Base-by-base conservation (phyloP, 192 early-diverging fungal species). In the Coemansia sp. region DNA sequence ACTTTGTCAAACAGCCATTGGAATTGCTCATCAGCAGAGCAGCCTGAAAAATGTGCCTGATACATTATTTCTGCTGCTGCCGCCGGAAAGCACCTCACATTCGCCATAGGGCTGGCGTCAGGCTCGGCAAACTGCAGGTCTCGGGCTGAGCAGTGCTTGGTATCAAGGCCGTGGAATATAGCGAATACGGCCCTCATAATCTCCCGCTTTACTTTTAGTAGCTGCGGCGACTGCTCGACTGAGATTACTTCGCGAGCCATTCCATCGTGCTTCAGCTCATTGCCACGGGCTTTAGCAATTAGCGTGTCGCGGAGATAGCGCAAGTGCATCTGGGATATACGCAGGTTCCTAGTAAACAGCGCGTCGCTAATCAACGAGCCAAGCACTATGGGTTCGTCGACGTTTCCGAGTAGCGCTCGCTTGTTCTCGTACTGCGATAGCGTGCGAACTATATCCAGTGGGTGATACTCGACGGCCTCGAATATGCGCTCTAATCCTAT, bases 111-210 rank as follows among this genome's bases (percentile, higher is more conserved):
- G 41, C 24, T 31, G 55, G 6, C 40, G 18, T 70, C 63, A 15
- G 62, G 60, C 11, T 66, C 40, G 38, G 72, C 43, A 33, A 78
- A 72, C 46, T 78, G 76, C 53, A 38, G 15, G 67, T 78, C 76
- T 27, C 38, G 61, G 8, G 33, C 20, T 4, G 55, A 16, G 53
- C 71, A 67, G 10, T 55, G 52, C 63, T 65, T 72, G 46, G 68
- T n/a, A n/a, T 62, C 63, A 24, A 78, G 15, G 2, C 24, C 53
- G 50, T 78, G 76, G 71, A 62, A 69, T 27, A 73, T 20, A n/a
- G 52, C 65, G 60, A 78, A 78, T 9, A 43, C 10, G 5, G 70
- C 62, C 5, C 52, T 66, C 65, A 33, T 49, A 8, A 78, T 62
- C 29, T 64, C 57, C 36, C 57, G 41, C 43, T 64, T 68, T 3